phyloP scores from a whole-genome alignment of 257 asterid species.

The Solanum virginianum region DNA sequence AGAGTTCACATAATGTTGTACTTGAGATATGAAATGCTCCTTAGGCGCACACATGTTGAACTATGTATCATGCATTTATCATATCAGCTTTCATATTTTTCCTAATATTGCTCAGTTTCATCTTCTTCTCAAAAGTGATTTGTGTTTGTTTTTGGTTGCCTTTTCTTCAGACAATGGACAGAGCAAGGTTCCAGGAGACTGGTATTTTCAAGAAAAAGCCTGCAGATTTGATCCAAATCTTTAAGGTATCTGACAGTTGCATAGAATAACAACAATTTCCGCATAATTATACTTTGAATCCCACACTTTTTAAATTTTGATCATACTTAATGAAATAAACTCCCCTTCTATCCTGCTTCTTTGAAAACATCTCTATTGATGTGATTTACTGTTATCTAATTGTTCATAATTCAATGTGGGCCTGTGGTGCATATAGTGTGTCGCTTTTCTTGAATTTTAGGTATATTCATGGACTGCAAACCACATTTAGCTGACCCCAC shows the following conservation, averaged over 20 bases:
- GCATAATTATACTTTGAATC: not conserved
- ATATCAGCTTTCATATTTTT: not conserved
- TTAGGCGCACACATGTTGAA: not conserved
- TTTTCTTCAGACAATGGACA: slow-evolving; percentile 73
- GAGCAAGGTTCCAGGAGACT: slow-evolving; percentile 75
- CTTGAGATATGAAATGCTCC: not conserved
- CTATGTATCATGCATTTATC: not conserved
- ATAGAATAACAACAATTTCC: not conserved
- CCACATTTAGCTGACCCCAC: not conserved
- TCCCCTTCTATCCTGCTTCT: not conserved
- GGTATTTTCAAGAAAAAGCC: slow-evolving; percentile 87
- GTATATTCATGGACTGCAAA: not conserved
- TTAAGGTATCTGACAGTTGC: slow-evolving; percentile 43
- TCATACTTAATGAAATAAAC: not conserved
- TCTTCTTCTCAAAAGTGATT: not conserved
- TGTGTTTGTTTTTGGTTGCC: not conserved
- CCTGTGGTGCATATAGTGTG: not conserved
- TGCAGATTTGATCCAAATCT: slow-evolving; percentile 74
- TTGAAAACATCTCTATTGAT: not conserved
- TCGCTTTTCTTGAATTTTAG: not conserved
- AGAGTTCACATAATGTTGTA: not conserved
- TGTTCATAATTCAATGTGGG: not conserved
- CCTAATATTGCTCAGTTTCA: not conserved
- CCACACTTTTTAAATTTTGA: not conserved
- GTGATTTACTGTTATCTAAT: not conserved